Percentiles rank a stretch among this genome's conserved stretches.
Evolutionary conservation across 1,139 yeast genomes (phyloP).

Genomic region (Meyerozyma guilliermondii): DNA sequence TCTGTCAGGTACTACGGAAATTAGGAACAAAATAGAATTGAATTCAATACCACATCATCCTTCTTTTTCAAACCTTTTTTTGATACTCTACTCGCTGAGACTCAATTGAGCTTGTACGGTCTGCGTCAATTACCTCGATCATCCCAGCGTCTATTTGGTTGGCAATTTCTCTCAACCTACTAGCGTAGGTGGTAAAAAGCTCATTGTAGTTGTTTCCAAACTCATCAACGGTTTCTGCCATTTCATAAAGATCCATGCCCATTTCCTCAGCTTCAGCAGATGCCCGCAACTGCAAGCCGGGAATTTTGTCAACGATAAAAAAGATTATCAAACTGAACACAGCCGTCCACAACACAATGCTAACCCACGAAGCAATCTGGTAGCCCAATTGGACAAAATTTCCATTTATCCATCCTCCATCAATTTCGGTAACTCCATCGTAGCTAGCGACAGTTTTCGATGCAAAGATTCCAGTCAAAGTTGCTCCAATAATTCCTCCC

Average conservation of each 20-base stretch:
- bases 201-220: constrained; percentile 21
- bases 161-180: constrained; percentile 14
- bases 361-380: constrained; percentile 40
- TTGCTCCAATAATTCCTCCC: constrained; percentile 43
- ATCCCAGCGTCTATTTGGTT: constrained; percentile 12
- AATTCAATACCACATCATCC: too few relatives aligned
- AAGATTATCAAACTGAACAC: constrained; percentile 36
- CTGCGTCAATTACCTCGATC: constrained; percentile 14
- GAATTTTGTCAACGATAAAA: constrained; percentile 39
- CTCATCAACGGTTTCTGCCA: constrained; percentile 27
- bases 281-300: constrained; percentile 40
- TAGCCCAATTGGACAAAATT: constrained; percentile 47
- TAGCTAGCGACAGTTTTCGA: constrained; percentile 41
- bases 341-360: constrained; percentile 37
- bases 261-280: constrained; percentile 37
- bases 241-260: constrained; percentile 43
- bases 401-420: constrained; percentile 49
- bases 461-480: constrained; percentile 42
- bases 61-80: neutral
- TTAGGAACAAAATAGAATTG: too few relatives aligned
- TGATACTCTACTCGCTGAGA: neutral
- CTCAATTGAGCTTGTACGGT: neutral
- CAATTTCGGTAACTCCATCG: constrained; percentile 41
- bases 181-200: constrained; percentile 15
- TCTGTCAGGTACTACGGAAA: neutral